phyloP scores from a whole-genome alignment of 139 green algal species.

The Spirogloea muscicola region DNA sequence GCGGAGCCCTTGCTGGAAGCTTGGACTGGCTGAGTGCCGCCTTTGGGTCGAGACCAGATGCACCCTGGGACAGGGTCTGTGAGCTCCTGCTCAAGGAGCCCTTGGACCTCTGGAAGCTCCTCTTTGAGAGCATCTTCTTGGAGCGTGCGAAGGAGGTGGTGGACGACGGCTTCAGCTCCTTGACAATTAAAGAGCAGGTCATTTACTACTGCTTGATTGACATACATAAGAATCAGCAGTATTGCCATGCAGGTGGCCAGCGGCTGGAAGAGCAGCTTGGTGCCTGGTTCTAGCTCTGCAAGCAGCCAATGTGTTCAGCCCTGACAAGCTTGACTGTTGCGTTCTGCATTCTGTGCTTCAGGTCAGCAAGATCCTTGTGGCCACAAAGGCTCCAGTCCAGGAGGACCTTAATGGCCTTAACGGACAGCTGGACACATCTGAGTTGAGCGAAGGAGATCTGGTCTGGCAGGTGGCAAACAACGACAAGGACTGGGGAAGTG shows the following conservation, averaged over 20 bases:
- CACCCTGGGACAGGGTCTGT: slow-evolving; percentile 60
- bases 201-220: slow-evolving; percentile 49
- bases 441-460: slow-evolving; percentile 5
- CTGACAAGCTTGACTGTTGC: neutral
- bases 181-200: slow-evolving; percentile 52
- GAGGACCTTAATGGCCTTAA: no score
- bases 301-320: neutral
- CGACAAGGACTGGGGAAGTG: slow-evolving; percentile 9
- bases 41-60: slow-evolving; percentile 25
- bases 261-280: neutral
- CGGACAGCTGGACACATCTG: no score
- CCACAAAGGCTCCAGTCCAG: no score
- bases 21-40: slow-evolving; percentile 35
- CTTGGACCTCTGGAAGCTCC: slow-evolving; percentile 62
- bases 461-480: neutral
- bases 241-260: neutral
- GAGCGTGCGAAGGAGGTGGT: slow-evolving; percentile 60
- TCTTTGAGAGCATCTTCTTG: slow-evolving; percentile 70
- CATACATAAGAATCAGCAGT: neutral
- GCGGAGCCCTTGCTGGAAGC: slow-evolving; percentile 28
- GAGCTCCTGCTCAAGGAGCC: slow-evolving; percentile 70
- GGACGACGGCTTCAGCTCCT: slow-evolving; percentile 46
- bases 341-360: no score
- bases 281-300: neutral
- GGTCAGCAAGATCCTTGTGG: no score